Base-by-base conservation (phyloP, 495 filamentous ascomycete genomes). In the Haplographium delicatum region DNA sequence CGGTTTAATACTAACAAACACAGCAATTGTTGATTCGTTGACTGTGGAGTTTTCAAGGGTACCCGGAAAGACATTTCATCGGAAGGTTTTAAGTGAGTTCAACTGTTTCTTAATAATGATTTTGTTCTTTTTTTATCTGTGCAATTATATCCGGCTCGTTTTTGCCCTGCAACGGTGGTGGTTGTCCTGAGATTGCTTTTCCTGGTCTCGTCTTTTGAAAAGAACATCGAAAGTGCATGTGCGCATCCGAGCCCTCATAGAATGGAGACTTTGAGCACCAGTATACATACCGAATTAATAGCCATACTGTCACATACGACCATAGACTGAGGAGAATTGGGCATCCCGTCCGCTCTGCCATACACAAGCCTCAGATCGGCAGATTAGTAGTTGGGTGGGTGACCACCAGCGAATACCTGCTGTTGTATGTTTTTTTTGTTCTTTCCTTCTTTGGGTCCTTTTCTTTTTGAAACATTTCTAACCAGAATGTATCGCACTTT, bases 41-140 rank as follows among this genome's bases (percentile, higher is more conserved):
- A 95, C 88, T 0, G 83, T 95, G 6, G 89, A 95, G 48, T 82
- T 72, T 48, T 76, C 76, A 16, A 79, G 75, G 42, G 57, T 68
- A 5, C 88, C 88, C 0, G 90, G 89, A 4, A 77, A 76, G 48
- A 76, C 80, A 1, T 90, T 95, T 51, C 80, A 85, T 55, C 79
- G 88, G 24, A 95, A 91, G 65, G 72, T 85, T n/a, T 65, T 96
- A 10, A 83, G 74, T 79, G 67, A 62, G 73, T 58, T 10, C 38
- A 13, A 34, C 13, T 16, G 34, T 26, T 25, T 20, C 5, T 33
- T 20, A 25, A 22, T 34, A 49, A 27, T 7, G 2, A 41, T 5
- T 31, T 26, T 9, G 5, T 15, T 28, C 26, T 26, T 42, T n/a
- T 11, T 22, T 22, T 5, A 19, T 20, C 7, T 4, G 7, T 10